phyloP scores from a whole-genome alignment of 768 basidiomycete genomes.

The Collybia sp. region DNA sequence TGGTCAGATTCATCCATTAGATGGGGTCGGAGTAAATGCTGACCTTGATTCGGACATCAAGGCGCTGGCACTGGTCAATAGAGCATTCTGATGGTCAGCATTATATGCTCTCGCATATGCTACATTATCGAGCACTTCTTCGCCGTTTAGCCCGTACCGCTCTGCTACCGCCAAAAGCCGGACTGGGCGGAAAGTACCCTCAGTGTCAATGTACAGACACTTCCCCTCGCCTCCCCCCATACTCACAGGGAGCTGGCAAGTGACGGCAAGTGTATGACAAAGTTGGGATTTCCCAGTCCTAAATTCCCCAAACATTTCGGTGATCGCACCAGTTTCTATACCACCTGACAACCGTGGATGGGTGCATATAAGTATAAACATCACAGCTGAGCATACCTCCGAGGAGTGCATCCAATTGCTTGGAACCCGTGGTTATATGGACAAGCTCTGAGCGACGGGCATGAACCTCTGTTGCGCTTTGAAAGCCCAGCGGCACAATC shows the following conservation, averaged over 20 bases:
- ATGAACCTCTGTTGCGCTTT: constrained; percentile 97
- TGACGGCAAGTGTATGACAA: constrained; percentile 96
- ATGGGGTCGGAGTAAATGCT: constrained; percentile 8
- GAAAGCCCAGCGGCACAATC: constrained; percentile 95
- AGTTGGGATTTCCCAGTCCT: constrained; percentile 97
- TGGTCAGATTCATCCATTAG: constrained; percentile 1
- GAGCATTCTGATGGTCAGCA: constrained; percentile 91
- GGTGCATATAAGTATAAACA: constrained; percentile 6
- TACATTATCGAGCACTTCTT: constrained; percentile 97
- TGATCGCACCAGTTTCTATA: constrained; percentile 97
- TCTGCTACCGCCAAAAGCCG: constrained; percentile 93
- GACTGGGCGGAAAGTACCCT: constrained; percentile 97
- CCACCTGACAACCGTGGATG: constrained; percentile 51
- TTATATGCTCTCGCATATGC: constrained; percentile 99
- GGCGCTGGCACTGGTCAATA: constrained; percentile 91
- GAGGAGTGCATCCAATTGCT: constrained; percentile 90
- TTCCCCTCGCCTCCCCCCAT: constrained; percentile 99
- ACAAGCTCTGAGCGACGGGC: constrained; percentile 92
- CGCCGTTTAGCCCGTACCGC: constrained; percentile 93
- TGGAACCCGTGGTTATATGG: constrained; percentile 94
- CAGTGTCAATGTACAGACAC: constrained; percentile 98
- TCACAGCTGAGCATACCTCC: constrained; percentile 56
- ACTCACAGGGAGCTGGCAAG: constrained; percentile 92
- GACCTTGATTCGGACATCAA: constrained; percentile 99
- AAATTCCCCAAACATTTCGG: constrained; percentile 98